A percentile compares a stretch with the other conserved stretches of the same genome.
Conservation (phyloP, 2,329 filamentous ascomycete species). For the Sphaerulina populicola region DNA sequence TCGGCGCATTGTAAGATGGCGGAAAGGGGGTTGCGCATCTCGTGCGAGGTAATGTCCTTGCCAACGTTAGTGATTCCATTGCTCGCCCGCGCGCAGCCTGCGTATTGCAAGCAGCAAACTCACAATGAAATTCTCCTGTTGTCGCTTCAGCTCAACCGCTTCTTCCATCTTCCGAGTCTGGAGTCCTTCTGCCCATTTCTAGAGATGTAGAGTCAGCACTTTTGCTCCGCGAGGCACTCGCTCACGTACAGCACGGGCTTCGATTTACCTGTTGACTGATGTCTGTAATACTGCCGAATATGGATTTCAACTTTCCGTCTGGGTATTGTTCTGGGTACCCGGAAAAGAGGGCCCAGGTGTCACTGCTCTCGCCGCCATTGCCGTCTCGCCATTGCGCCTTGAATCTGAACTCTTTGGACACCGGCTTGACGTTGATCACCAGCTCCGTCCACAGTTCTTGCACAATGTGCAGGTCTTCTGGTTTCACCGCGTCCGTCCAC, state of each 20-base stretch:
- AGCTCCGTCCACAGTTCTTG: constrained; percentile 55
- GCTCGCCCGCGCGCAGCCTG: background rate
- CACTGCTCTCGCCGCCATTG: constrained; percentile 51
- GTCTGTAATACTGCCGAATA: constrained; percentile 75
- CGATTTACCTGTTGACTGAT: constrained; percentile 58
- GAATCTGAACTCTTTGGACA: constrained; percentile 68
- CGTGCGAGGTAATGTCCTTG: constrained; percentile 36
- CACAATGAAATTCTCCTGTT: constrained; percentile 44
- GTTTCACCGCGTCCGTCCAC: constrained; percentile 65
- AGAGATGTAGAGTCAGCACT: too few species aligned
- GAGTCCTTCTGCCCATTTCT: constrained; percentile 71
- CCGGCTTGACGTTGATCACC: constrained; percentile 52
- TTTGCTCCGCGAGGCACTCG: too few species aligned
- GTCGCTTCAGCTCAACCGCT: constrained; percentile 69
- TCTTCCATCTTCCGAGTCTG: constrained; percentile 71
- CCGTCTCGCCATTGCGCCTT: constrained; percentile 56
- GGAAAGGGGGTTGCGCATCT: constrained; percentile 61
- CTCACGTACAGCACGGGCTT: too few species aligned
- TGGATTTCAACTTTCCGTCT: constrained; percentile 58
- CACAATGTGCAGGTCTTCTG: constrained; percentile 55
- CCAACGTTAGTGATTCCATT: background rate
- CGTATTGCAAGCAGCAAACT: background rate
- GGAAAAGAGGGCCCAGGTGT: constrained; percentile 70
- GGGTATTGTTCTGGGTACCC: constrained; percentile 64
- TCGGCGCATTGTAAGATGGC: constrained; percentile 70